phyloP scores from a whole-genome alignment of 2,329 filamentous ascomycete genomes.

The Beauveria brongniartii region DNA sequence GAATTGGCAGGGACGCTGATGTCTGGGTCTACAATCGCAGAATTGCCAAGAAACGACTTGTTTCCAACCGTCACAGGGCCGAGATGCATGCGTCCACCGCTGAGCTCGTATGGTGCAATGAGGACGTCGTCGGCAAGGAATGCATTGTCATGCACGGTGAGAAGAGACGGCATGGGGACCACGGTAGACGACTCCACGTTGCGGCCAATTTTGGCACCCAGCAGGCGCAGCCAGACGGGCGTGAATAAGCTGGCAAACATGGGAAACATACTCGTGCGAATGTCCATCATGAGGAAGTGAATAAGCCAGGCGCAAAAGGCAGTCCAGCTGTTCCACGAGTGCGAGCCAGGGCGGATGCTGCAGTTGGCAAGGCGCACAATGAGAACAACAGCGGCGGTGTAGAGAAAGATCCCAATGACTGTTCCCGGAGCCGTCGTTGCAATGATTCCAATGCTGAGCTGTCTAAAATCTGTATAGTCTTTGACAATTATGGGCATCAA shows the following conservation, averaged over 20 bases:
- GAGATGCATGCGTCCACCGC: conserved; percentile 11
- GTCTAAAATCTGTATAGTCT: conserved; percentile 12
- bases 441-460: conserved; percentile 8
- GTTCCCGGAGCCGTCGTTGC: conserved; percentile 10
- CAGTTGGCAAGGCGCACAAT: conserved; percentile 12
- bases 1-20: conserved; percentile 13
- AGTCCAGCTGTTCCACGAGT: conserved; percentile 16
- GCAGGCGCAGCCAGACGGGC: conserved; percentile 14
- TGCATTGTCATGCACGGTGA: conserved; percentile 15
- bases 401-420: conserved; percentile 11
- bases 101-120: conserved; percentile 15
- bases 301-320: conserved; percentile 17
- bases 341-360: conserved; percentile 12
- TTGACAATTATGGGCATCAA: conserved; percentile 12
- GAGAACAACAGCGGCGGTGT: not conserved
- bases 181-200: conserved; percentile 17
- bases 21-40: conserved; percentile 15
- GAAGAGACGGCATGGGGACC: conserved; percentile 14
- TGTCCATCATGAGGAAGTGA: conserved; percentile 13
- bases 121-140: conserved; percentile 18
- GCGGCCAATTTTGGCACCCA: conserved; percentile 15
- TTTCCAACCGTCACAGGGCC: conserved; percentile 12
- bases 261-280: conserved; percentile 13
- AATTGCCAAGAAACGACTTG: conserved; percentile 17
- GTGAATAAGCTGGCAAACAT: conserved; percentile 18